phyloP scores from a whole-genome alignment of 192 early-diverging fungal species.

The Phlyctochytrium planicorne region DNA sequence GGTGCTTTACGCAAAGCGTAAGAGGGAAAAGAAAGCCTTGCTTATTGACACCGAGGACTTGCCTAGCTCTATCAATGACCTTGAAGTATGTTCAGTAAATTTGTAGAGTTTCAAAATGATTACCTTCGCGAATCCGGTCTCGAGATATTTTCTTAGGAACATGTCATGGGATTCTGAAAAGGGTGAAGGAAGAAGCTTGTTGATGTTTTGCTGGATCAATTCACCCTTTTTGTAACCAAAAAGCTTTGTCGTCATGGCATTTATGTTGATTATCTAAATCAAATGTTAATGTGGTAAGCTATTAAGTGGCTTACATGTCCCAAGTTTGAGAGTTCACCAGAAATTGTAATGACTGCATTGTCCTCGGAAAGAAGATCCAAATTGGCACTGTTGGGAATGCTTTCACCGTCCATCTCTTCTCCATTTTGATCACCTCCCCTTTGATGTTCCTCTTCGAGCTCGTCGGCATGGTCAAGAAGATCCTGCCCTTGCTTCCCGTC shows the following conservation, averaged over 20 bases:
- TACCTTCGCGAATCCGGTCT: slow-evolving; percentile 49
- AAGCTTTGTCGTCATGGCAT: slow-evolving; percentile 23
- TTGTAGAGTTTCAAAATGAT: not conserved
- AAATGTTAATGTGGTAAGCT: not conserved
- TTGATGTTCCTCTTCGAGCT: slow-evolving; percentile 33
- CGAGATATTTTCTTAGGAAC: slow-evolving; percentile 38
- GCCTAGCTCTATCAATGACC: slow-evolving; percentile 40
- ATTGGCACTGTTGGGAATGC: not conserved
- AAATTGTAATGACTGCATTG: slow-evolving; percentile 17
- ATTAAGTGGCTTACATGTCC: slow-evolving; percentile 6
- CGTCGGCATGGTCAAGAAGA: slow-evolving; percentile 39
- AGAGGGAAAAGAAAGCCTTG: slow-evolving; percentile 26
- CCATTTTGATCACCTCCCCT: not conserved
- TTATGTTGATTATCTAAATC: slow-evolving; percentile 31
- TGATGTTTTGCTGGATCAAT: slow-evolving; percentile 35
- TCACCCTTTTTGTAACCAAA: slow-evolving; percentile 38
- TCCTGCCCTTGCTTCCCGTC: slow-evolving; percentile 36
- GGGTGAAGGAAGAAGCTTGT: slow-evolving; percentile 40
- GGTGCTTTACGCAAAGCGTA: slow-evolving; percentile 38
- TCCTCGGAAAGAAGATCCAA: slow-evolving; percentile 20
- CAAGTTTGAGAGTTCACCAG: slow-evolving; percentile 7
- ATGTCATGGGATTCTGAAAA: slow-evolving; percentile 47
- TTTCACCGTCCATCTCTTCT: not conserved
- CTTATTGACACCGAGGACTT: slow-evolving; percentile 32
- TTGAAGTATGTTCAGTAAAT: not conserved